These are phyloP conservation scores for Lentinula raphanica DNA, from an alignment of 768 basidiomycete genomes.

Conservation along the genomic window DNA sequence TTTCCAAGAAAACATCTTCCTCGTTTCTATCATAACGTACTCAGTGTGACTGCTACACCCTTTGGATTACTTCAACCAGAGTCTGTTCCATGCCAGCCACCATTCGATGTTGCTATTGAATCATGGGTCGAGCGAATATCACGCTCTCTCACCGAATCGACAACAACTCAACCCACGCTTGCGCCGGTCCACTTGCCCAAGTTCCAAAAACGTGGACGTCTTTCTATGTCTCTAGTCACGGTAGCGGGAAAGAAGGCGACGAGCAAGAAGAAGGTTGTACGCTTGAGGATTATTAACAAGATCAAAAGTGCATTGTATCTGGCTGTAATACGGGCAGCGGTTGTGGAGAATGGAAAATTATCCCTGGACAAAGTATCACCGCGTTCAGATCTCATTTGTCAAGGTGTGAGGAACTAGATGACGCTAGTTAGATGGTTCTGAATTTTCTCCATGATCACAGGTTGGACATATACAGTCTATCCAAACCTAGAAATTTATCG, in stretches of 20 bases:
- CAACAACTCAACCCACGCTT: neutral
- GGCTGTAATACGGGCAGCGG: neutral
- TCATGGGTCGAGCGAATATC: conserved; percentile 1
- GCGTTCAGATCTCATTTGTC: neutral
- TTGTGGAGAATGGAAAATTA: conserved; percentile 2
- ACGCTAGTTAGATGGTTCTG: neutral
- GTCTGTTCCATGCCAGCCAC: neutral
- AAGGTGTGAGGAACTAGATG: neutral
- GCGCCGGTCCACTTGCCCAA: neutral
- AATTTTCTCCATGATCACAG: neutral
- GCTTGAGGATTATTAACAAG: conserved; percentile 5
- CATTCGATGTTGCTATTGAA: conserved; percentile 2
- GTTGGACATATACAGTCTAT: conserved; percentile 5
- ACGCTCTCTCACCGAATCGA: neutral
- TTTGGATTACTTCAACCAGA: neutral
- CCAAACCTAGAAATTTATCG: conserved; percentile 4
- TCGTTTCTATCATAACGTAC: neutral
- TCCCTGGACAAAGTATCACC: neutral
- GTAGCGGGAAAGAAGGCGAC: conserved; percentile 3
- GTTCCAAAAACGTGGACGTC: neutral
- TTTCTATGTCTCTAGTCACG: conserved; percentile 5
- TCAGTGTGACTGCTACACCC: neutral
- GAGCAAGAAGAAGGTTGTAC: conserved; percentile 6
- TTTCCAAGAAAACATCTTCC: neutral
- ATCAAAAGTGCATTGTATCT: conserved; percentile 3